Percentiles rank a stretch among this genome's conserved stretches.
These are phyloP conservation scores for Starmerella etchellsii DNA, from an alignment of 805 yeast genomes.

Conservation along the genomic window DNA sequence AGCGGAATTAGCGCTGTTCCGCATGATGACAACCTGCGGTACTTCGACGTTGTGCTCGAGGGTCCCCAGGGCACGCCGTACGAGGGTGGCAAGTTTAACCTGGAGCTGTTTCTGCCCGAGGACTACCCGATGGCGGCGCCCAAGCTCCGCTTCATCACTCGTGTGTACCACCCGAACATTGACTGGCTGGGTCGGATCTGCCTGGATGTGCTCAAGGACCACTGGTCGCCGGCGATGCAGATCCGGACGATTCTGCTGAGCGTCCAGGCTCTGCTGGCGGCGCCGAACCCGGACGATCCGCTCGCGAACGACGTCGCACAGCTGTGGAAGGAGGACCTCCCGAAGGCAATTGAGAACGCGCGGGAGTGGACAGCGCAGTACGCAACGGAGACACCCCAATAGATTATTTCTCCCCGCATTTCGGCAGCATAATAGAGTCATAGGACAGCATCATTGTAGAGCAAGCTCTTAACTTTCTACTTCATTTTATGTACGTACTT, in stretches of 20 bases:
- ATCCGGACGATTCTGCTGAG: constrained; percentile 83
- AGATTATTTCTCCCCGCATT: too few species aligned
- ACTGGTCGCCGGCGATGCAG: constrained; percentile 97
- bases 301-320: constrained; percentile 96
- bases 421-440: too few species aligned
- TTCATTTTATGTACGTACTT: background rate
- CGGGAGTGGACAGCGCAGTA: constrained; percentile 55
- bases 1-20: constrained; percentile 92
- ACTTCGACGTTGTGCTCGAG: constrained; percentile 80
- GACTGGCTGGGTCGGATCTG: constrained; percentile 93
- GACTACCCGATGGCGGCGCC: constrained; percentile 99
- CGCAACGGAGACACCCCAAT: too few species aligned
- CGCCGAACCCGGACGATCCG: constrained; percentile 98
- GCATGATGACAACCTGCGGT: constrained; percentile 84
- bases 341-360: constrained; percentile 69
- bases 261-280: constrained; percentile 84
- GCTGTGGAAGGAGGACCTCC: constrained; percentile 83
- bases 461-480: background rate
- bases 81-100: constrained; percentile 59
- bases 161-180: constrained; percentile 91
- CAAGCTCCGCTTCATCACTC: constrained; percentile 83
- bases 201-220: constrained; percentile 81
- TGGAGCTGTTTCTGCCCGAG: constrained; percentile 84
- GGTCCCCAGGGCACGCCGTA: constrained; percentile 91
- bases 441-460: too few species aligned